Percentiles rank a stretch among this genome's conserved stretches.
Conservation (phyloP, 495 filamentous ascomycete species). For the Aspergillus diversus region DNA sequence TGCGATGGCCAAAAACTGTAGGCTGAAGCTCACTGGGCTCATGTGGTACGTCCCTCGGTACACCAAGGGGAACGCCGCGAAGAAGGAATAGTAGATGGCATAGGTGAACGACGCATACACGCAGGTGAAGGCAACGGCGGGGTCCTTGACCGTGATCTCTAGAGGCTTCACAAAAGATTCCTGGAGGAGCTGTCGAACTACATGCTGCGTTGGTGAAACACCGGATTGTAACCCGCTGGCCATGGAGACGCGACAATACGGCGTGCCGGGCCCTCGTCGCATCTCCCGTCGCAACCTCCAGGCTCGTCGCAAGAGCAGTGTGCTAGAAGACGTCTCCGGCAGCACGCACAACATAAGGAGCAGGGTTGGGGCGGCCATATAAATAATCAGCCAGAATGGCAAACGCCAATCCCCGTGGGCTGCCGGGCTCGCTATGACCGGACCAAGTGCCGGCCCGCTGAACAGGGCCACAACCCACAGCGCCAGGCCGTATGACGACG, state of each 20-base stretch:
- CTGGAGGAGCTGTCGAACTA: slow-evolving; percentile 25
- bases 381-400: slow-evolving; percentile 51
- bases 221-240: too few species aligned
- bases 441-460: slow-evolving; percentile 47
- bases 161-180: slow-evolving; percentile 13
- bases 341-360: slow-evolving; percentile 45
- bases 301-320: too few species aligned
- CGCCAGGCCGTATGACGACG: slow-evolving; percentile 36
- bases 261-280: too few species aligned
- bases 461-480: slow-evolving; percentile 39
- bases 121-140: slow-evolving; percentile 12
- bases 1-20: slow-evolving; percentile 48
- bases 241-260: too few species aligned
- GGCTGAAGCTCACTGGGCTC: slow-evolving; percentile 52
- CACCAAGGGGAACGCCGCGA: slow-evolving; percentile 58
- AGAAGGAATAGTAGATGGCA: slow-evolving; percentile 46
- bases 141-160: slow-evolving; percentile 17
- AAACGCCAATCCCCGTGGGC: slow-evolving; percentile 41
- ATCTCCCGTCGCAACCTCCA: too few species aligned
- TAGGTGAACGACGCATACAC: slow-evolving; percentile 30
- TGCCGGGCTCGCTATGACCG: slow-evolving; percentile 31
- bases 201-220: slow-evolving; percentile 24
- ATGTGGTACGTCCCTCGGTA: slow-evolving; percentile 43
- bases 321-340: too few species aligned
- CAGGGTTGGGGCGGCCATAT: slow-evolving; percentile 27